A percentile compares a stretch with the other conserved stretches of the same genome.
phyloP scores from a whole-genome alignment of 306 rosid species.

The Astragalus glycyphyllos region DNA sequence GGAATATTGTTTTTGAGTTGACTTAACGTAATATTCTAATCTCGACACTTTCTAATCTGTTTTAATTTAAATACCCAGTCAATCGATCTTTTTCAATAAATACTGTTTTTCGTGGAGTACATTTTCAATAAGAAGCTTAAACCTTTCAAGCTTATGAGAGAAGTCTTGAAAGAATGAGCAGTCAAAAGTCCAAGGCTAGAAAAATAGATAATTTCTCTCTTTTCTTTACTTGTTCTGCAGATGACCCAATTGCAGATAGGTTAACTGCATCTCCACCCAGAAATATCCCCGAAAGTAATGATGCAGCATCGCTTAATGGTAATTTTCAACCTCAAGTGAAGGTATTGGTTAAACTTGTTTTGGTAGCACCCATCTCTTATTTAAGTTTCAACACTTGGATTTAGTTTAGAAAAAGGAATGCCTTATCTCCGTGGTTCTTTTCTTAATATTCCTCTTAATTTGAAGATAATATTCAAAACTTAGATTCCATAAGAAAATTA shows the following conservation, averaged over 20 bases:
- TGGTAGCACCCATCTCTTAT: conserved; percentile 1
- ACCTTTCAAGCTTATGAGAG: conserved; percentile 30
- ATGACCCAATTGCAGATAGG: conserved; percentile 86
- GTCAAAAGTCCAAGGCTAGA: conserved; percentile 32
- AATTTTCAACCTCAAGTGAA: conserved; percentile 57
- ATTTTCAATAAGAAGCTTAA: conserved; percentile 32
- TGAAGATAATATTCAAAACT: conserved; percentile 15
- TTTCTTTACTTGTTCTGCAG: conserved; percentile 53
- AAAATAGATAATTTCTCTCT: conserved; percentile 30
- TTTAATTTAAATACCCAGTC: conserved; percentile 16
- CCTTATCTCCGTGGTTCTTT: neutral
- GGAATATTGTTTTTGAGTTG: conserved; percentile 34
- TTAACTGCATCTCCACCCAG: conserved; percentile 62
- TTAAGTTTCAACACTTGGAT: conserved; percentile 10
- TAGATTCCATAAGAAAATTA: neutral
- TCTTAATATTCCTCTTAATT: conserved; percentile 17
- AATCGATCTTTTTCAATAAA: neutral
- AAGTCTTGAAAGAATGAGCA: conserved; percentile 31
- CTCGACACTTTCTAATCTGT: conserved; percentile 25
- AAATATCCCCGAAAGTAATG: conserved; percentile 64
- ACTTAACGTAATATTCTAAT: conserved; percentile 16
- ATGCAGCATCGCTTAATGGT: conserved; percentile 47
- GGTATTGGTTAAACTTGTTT: conserved; percentile 55
- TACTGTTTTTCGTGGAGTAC: neutral
- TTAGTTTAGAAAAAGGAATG: conserved; percentile 1